Evolutionary conservation across 352 stramenopile species (phyloP).

Genomic region (Phytophthora megakarya): DNA sequence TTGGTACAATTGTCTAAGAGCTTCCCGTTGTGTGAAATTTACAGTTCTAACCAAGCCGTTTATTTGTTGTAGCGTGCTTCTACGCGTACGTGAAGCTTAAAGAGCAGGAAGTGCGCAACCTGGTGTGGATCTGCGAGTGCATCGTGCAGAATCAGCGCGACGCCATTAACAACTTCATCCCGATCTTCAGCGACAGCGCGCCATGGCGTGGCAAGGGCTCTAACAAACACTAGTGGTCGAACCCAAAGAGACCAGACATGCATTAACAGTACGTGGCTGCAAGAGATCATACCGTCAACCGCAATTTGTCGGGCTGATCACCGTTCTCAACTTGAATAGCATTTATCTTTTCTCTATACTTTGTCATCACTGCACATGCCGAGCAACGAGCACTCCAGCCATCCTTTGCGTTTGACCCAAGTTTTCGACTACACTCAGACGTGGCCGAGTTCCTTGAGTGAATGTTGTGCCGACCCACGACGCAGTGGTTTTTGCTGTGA

Average conservation of each 20-base stretch:
- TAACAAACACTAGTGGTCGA: slow-evolving; percentile 54
- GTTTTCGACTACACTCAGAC: slow-evolving; percentile 15
- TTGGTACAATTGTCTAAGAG: slow-evolving; percentile 55
- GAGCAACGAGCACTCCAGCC: not conserved
- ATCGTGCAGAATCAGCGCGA: slow-evolving; percentile 99
- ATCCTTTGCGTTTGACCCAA: too few relatives aligned
- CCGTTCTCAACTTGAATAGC: slow-evolving; percentile 31
- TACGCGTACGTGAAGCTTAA: slow-evolving; percentile 99
- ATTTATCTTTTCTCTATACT: slow-evolving; percentile 19
- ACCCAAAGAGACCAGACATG: not conserved
- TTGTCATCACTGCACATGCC: not conserved
- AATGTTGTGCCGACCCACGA: slow-evolving; percentile 77
- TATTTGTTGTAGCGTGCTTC: slow-evolving; percentile 77
- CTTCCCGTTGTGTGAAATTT: not conserved
- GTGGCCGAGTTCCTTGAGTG: slow-evolving; percentile 72
- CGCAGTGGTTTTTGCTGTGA: slow-evolving; percentile 93
- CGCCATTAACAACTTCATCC: slow-evolving; percentile 99
- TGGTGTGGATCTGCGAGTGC: slow-evolving; percentile 99
- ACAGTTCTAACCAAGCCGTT: slow-evolving; percentile 4
- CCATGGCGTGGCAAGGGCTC: slow-evolving; percentile 88
- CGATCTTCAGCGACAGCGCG: slow-evolving; percentile 96
- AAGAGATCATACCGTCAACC: slow-evolving; percentile 2
- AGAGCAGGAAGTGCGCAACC: slow-evolving; percentile 99
- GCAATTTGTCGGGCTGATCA: slow-evolving; percentile 1
- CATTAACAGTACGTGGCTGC: not conserved